phyloP scores from a whole-genome alignment of 805 yeast genomes.

The Kazachstania bromeliacearum region DNA sequence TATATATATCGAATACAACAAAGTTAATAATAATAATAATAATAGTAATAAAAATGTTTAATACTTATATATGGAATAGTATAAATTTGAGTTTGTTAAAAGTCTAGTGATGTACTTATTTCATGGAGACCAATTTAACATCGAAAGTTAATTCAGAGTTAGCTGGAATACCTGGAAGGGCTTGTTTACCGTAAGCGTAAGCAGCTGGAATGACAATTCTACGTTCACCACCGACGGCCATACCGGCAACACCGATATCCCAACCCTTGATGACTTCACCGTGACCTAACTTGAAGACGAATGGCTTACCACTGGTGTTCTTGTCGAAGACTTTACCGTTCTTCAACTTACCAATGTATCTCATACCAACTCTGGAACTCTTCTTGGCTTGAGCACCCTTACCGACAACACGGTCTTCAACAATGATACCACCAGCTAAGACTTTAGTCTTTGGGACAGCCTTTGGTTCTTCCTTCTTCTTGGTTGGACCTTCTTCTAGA shows the following conservation, averaged over 20 bases:
- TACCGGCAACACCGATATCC: constrained; percentile 97
- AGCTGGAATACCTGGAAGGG: constrained; percentile 95
- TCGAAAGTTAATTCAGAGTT: constrained; percentile 95
- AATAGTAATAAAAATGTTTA: not conserved
- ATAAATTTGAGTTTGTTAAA: too few relatives aligned
- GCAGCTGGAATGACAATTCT: constrained; percentile 92
- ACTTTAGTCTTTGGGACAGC: constrained; percentile 58
- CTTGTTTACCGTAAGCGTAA: constrained; percentile 92
- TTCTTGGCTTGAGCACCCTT: constrained; percentile 80
- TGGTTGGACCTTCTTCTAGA: constrained; percentile 91
- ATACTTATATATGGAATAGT: too few relatives aligned
- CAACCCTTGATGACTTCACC: constrained; percentile 99
- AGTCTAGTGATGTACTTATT: too few relatives aligned
- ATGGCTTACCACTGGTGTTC: constrained; percentile 96
- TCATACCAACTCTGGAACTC: constrained; percentile 87
- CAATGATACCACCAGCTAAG: constrained; percentile 82
- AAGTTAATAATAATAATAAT: not conserved
- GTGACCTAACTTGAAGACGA: constrained; percentile 79
- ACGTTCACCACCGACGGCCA: constrained; percentile 99
- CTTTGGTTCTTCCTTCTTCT: constrained; percentile 23
- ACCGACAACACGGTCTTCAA: constrained; percentile 89
- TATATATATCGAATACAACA: not conserved
- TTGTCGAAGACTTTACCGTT: constrained; percentile 96
- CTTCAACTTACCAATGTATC: constrained; percentile 95
- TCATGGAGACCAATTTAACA: constrained; percentile 83